Conservation (phyloP, 768 basidiomycete genomes). For the Lepiota venenata region DNA sequence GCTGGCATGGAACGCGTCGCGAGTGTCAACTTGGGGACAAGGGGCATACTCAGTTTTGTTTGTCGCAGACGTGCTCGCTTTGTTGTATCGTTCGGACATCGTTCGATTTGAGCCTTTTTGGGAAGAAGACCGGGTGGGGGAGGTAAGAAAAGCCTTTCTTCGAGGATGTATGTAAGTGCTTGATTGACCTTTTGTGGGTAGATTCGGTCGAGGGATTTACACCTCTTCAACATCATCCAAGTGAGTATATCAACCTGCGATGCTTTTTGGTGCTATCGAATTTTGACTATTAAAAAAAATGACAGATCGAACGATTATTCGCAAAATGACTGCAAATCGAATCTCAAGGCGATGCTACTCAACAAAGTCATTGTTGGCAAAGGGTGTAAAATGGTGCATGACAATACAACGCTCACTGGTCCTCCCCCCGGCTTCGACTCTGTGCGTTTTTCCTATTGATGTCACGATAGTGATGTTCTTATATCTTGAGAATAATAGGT, state of each 20-base stretch:
- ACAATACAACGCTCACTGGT: constrained; percentile 49
- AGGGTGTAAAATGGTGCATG: constrained; percentile 61
- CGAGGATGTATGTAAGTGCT: background rate
- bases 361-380: constrained; percentile 75
- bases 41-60: constrained; percentile 52
- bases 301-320: constrained; percentile 68
- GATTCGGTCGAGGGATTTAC: constrained; percentile 70
- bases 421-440: constrained; percentile 68
- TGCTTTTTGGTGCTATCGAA: constrained; percentile 1
- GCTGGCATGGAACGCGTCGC: constrained; percentile 72
- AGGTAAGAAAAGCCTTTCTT: constrained; percentile 34
- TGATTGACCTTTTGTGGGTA: constrained; percentile 20
- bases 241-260: constrained; percentile 25
- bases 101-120: constrained; percentile 58
- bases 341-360: constrained; percentile 61
- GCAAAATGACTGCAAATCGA: constrained; percentile 49
- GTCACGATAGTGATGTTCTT: background rate
- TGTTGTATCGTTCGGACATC: constrained; percentile 65
- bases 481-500: constrained; percentile 36
- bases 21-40: constrained; percentile 64
- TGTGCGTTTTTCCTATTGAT: constrained; percentile 33
- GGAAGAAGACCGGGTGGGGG: constrained; percentile 73
- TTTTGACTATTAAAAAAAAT: too few relatives aligned
- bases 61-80: constrained; percentile 54
- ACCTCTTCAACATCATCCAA: constrained; percentile 80